These are phyloP conservation scores for Verticillium albo-atrum DNA, from an alignment of 2,329 filamentous ascomycete genomes.

Conservation along the genomic window DNA sequence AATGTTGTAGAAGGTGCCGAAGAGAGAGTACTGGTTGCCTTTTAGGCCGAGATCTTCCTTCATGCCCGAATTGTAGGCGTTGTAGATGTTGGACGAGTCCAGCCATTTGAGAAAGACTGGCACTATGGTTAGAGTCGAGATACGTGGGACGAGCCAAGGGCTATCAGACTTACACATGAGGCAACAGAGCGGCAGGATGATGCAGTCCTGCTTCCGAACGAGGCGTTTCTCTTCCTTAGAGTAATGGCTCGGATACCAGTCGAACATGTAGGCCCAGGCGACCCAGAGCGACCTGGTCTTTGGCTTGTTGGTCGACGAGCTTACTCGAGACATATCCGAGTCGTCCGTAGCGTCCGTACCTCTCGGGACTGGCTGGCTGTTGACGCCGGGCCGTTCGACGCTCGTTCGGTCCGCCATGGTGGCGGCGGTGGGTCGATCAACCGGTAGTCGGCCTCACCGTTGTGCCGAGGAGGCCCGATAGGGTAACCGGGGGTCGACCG, in stretches of 20 bases:
- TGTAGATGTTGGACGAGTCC: constrained; percentile 23
- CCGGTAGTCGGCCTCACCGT: too few species aligned
- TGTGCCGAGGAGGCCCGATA: too few species aligned
- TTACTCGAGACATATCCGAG: constrained; percentile 6
- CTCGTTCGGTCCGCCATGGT: too few species aligned
- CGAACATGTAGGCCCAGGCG: constrained; percentile 21
- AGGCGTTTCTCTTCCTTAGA: constrained; percentile 20
- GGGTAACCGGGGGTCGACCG: too few species aligned
- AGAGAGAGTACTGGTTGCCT: constrained; percentile 11
- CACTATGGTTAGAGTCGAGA: background rate
- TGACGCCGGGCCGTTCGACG: too few species aligned
- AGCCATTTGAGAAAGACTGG: constrained; percentile 23
- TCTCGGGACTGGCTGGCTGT: background rate
- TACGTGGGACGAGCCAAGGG: too few species aligned
- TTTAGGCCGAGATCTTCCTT: constrained; percentile 25
- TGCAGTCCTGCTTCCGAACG: constrained; percentile 20
- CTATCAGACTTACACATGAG: background rate
- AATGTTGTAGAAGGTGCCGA: constrained; percentile 8
- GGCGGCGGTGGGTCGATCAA: too few species aligned
- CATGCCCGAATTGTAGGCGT: constrained; percentile 33
- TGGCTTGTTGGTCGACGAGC: constrained; percentile 15
- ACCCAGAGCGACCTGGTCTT: constrained; percentile 14
- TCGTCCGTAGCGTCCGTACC: background rate
- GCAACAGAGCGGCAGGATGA: constrained; percentile 19
- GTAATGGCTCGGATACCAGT: constrained; percentile 28